A percentile compares a stretch with the other conserved stretches of the same genome.
phyloP scores from a whole-genome alignment of 176 grass and related monocot genomes.

The Dactylis glomerata region DNA sequence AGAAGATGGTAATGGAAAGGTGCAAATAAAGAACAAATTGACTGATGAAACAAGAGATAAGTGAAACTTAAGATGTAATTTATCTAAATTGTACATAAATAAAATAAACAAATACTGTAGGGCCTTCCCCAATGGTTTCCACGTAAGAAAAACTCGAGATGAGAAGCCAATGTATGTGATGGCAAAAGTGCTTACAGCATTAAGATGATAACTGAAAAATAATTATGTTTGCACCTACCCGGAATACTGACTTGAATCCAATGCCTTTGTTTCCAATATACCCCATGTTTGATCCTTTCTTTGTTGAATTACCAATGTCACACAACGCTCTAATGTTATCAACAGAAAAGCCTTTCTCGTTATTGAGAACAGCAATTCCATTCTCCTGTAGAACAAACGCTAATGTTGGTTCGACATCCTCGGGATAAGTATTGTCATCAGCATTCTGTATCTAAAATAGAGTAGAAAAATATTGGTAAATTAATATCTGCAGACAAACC shows the following conservation, averaged over 20 bases:
- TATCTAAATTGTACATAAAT: not conserved
- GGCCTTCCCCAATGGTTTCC: not conserved
- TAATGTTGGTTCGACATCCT: constrained; percentile 63
- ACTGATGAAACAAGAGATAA: not conserved
- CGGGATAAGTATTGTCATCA: constrained; percentile 59
- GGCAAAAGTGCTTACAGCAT: not conserved
- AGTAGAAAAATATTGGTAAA: constrained; percentile 30
- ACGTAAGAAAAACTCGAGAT: not conserved
- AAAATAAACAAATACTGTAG: not conserved
- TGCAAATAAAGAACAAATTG: not conserved
- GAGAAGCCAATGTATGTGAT: not conserved
- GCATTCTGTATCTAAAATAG: constrained; percentile 57
- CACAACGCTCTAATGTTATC: constrained; percentile 76
- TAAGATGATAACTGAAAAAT: not conserved
- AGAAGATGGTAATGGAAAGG: not conserved
- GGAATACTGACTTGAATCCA: constrained; percentile 77
- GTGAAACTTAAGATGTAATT: not conserved
- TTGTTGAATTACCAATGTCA: constrained; percentile 74
- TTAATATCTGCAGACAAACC: not conserved
- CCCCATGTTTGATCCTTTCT: constrained; percentile 61
- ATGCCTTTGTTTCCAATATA: constrained; percentile 85
- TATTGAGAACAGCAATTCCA: constrained; percentile 62
- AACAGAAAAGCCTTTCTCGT: constrained; percentile 46
- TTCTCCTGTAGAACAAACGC: constrained; percentile 61
- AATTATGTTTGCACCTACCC: constrained; percentile 36